A percentile compares a stretch with the other conserved stretches of the same genome.
Conservation (phyloP, 371 early-diverging fungal genomes). For the Mortierella sp. region DNA sequence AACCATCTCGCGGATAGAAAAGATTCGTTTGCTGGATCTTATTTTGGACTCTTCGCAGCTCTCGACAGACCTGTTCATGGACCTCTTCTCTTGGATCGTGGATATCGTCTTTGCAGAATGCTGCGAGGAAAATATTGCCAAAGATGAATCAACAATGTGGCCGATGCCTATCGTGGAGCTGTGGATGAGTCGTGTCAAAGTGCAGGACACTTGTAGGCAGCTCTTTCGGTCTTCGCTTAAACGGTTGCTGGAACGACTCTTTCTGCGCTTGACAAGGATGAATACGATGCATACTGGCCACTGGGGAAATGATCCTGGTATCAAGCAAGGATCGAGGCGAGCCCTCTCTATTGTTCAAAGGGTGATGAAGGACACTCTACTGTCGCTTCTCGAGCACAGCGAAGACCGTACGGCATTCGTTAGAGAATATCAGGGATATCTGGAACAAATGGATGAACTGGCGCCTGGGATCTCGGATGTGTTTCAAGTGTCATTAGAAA, state of each 20-base stretch:
- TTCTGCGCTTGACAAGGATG: neutral
- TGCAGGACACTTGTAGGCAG: slow-evolving; percentile 5
- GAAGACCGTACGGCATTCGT: neutral
- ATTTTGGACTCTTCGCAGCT: slow-evolving; percentile 14
- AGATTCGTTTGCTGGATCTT: slow-evolving; percentile 3
- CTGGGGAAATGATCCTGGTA: neutral
- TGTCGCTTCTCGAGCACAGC: neutral
- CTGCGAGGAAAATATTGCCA: neutral
- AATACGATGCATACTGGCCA: neutral
- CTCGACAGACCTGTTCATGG: neutral
- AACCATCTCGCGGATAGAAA: slow-evolving; percentile 14
- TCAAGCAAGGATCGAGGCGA: neutral
- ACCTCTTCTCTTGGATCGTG: slow-evolving; percentile 23
- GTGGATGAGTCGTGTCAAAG: slow-evolving; percentile 11
- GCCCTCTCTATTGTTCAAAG: slow-evolving; percentile 5
- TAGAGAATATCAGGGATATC: neutral
- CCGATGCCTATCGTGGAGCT: neutral
- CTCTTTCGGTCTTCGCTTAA: slow-evolving; percentile 14
- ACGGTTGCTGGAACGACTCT: slow-evolving; percentile 14
- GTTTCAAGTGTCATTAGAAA: neutral
- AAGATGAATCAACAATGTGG: neutral
- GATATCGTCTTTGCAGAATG: slow-evolving; percentile 1
- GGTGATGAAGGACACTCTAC: slow-evolving; percentile 1
- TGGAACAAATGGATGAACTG: slow-evolving; percentile 16
- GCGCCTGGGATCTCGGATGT: slow-evolving; percentile 9